A percentile compares a stretch with the other conserved stretches of the same genome.
Conservation (phyloP, 306 rosid species). For the Corylus heterophylla region DNA sequence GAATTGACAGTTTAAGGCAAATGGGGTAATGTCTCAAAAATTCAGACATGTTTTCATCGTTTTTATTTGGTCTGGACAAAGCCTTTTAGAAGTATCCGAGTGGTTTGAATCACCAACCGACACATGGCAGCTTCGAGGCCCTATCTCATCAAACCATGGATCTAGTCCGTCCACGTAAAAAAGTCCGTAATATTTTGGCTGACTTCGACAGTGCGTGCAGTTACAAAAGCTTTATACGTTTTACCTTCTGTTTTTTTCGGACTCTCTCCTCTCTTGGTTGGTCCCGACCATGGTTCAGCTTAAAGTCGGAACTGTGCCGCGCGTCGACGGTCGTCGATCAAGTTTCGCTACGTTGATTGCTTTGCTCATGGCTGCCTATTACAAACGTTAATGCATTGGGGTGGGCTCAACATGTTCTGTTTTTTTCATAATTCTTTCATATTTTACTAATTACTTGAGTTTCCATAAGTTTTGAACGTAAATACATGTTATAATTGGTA, state of each 20-base stretch:
- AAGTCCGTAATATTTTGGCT: neutral
- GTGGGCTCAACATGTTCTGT: too few relatives aligned
- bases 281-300: neutral
- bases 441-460: too few relatives aligned
- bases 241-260: neutral
- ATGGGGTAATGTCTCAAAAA: conserved; percentile 35
- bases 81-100: conserved; percentile 2
- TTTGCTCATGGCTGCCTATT: too few relatives aligned
- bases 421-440: too few relatives aligned
- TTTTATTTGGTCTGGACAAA: conserved; percentile 34
- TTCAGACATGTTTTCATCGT: conserved; percentile 47
- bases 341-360: too few relatives aligned
- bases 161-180: neutral
- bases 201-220: neutral
- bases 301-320: neutral
- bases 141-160: conserved; percentile 18
- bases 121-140: conserved; percentile 18
- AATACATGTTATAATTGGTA: too few relatives aligned
- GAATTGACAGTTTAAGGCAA: conserved; percentile 16
- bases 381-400: too few relatives aligned
- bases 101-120: neutral
- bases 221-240: neutral
- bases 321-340: too few relatives aligned
- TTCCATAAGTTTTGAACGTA: too few relatives aligned
- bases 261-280: neutral